phyloP scores from a whole-genome alignment of 1,284 basidiomycete genomes.

The Marasmius fiardii region DNA sequence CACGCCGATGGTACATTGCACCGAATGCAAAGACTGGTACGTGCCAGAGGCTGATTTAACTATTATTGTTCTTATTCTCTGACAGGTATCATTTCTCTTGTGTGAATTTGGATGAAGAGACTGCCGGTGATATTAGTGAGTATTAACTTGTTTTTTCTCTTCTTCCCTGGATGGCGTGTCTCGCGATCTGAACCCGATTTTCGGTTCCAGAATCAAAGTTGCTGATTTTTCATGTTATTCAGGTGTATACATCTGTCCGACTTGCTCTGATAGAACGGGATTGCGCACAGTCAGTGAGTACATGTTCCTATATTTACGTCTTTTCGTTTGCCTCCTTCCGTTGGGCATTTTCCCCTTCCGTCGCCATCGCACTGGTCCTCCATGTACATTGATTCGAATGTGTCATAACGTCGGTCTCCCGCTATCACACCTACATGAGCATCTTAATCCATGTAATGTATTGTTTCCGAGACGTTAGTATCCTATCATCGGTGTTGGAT shows the following conservation, averaged over 20 bases:
- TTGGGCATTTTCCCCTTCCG: slow-evolving; percentile 24
- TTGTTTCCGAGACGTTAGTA: slow-evolving; percentile 17
- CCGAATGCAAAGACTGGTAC: slow-evolving; percentile 72
- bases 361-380: slow-evolving; percentile 27
- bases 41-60: slow-evolving; percentile 19
- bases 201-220: not conserved
- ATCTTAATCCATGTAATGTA: slow-evolving; percentile 14
- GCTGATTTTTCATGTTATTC: slow-evolving; percentile 13
- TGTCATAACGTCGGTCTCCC: slow-evolving; percentile 18
- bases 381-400: slow-evolving; percentile 14
- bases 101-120: slow-evolving; percentile 52
- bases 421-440: slow-evolving; percentile 20
- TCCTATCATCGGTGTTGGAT: slow-evolving; percentile 3
- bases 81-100: slow-evolving; percentile 76
- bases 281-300: slow-evolving; percentile 77
- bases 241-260: slow-evolving; percentile 71
- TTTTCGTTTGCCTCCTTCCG: not conserved
- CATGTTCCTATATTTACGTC: slow-evolving; percentile 28
- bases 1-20: slow-evolving; percentile 78
- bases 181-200: slow-evolving; percentile 10
- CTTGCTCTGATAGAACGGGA: slow-evolving; percentile 63
- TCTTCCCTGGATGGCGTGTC: not conserved
- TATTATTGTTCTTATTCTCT: not conserved
- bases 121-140: slow-evolving; percentile 76
- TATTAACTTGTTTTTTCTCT: slow-evolving; percentile 18